These are phyloP conservation scores for Syzygium aqueum DNA, from an alignment of 345 rosid species.

Conservation along the genomic window DNA sequence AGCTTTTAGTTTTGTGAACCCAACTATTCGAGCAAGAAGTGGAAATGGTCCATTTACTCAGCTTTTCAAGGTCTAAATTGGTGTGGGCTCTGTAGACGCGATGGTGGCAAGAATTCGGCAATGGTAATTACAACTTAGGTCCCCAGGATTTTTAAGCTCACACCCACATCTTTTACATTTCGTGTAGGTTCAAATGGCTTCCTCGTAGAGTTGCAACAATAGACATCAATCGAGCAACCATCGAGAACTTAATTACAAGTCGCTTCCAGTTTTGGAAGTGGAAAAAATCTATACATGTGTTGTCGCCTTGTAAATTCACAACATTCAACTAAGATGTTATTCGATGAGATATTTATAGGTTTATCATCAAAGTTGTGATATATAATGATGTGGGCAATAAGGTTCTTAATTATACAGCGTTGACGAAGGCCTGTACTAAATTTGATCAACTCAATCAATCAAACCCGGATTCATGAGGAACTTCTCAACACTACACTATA, in stretches of 20 bases:
- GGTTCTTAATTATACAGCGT: neutral
- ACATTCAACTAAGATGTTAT: neutral
- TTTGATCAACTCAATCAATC: neutral
- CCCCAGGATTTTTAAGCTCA: neutral
- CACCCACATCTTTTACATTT: neutral
- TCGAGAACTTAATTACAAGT: neutral
- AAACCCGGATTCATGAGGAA: neutral
- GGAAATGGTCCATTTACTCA: too few species aligned
- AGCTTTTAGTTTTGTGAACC: neutral
- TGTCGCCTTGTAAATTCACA: fast-evolving
- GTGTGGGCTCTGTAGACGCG: too few species aligned
- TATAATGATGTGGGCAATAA: neutral
- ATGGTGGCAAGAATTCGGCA: neutral
- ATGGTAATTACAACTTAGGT: neutral
- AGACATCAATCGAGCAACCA: neutral
- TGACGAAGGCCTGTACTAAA: neutral
- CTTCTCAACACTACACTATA: neutral
- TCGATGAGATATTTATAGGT: neutral
- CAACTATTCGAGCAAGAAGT: too few species aligned
- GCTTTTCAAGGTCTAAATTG: too few species aligned
- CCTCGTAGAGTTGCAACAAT: neutral
- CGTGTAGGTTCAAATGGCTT: neutral
- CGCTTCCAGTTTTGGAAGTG: neutral
- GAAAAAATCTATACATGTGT: neutral
- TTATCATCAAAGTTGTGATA: neutral